phyloP scores from a whole-genome alignment of 148 eudicot genomes.

The Tetragonia tetragonoides region DNA sequence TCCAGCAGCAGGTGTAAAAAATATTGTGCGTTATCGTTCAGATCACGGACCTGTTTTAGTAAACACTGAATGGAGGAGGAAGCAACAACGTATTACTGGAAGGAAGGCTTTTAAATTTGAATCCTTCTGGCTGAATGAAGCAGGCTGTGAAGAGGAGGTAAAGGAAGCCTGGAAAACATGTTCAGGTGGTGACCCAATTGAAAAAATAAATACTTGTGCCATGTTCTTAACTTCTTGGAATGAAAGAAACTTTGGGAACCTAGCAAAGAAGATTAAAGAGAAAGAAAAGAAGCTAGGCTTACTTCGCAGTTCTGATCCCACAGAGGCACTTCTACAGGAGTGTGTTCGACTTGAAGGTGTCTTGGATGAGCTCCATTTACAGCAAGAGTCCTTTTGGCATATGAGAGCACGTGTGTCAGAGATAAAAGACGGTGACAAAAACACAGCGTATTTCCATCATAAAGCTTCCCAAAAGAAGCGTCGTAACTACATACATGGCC shows the following conservation, averaged over 20 bases:
- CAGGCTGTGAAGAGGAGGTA: background rate
- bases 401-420: background rate
- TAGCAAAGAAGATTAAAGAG: too few relatives aligned
- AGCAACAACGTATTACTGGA: fast-evolving
- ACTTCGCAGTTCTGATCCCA: too few relatives aligned
- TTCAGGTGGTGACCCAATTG: too few relatives aligned
- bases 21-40: background rate
- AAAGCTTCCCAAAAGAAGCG: background rate
- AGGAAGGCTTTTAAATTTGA: background rate
- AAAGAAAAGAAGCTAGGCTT: too few relatives aligned
- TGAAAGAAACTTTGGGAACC: too few relatives aligned
- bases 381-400: background rate
- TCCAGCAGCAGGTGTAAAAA: background rate
- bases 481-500: background rate
- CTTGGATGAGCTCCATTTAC: background rate
- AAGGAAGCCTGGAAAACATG: too few relatives aligned
- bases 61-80: fast-evolving
- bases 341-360: background rate
- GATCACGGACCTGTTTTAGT: background rate
- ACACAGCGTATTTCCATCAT: background rate
- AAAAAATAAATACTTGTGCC: too few relatives aligned
- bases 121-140: background rate
- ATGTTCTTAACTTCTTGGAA: too few relatives aligned
- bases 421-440: background rate
- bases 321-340: background rate